Percentiles rank a stretch among this genome's conserved stretches.
Conservation (phyloP, 768 basidiomycete species). For the Tricholoma hemisulphureum region DNA sequence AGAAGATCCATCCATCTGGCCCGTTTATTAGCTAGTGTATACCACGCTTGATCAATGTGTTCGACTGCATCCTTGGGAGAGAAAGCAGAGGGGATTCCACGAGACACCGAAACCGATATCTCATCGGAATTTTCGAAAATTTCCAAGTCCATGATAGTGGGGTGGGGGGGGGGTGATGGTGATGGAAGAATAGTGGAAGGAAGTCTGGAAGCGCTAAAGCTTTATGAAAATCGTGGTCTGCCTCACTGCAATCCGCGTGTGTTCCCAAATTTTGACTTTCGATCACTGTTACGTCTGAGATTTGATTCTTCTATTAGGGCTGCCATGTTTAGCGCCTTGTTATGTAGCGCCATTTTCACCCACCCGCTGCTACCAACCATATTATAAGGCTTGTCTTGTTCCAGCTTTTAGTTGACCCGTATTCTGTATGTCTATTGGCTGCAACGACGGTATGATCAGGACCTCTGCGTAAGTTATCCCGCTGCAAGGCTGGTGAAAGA, state of each 20-base stretch:
- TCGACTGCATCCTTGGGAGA: constrained; percentile 11
- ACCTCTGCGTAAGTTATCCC: too few species aligned
- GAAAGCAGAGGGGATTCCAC: not conserved
- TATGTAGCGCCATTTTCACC: too few species aligned
- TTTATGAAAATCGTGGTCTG: not conserved
- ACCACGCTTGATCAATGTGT: constrained; percentile 17
- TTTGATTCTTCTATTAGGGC: too few species aligned
- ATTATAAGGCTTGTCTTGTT: too few species aligned
- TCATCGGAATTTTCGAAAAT: constrained; percentile 13
- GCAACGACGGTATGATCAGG: too few species aligned
- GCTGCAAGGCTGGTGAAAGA: too few species aligned
- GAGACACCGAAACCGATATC: not conserved
- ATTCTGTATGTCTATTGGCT: too few species aligned
- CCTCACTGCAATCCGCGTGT: not conserved
- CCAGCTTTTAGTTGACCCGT: too few species aligned
- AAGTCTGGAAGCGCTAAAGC: not conserved
- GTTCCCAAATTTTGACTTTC: too few species aligned
- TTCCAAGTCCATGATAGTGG: constrained; percentile 18
- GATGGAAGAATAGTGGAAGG: not conserved
- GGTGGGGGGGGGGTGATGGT: too few species aligned
- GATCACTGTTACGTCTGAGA: too few species aligned
- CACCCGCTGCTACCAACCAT: too few species aligned
- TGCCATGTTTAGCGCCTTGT: not conserved
- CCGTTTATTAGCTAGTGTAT: constrained; percentile 9
- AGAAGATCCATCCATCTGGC: constrained; percentile 60